Evolutionary conservation across 768 basidiomycete species (phyloP).

Genomic region (Lanmaoa pseudosensibilis): DNA sequence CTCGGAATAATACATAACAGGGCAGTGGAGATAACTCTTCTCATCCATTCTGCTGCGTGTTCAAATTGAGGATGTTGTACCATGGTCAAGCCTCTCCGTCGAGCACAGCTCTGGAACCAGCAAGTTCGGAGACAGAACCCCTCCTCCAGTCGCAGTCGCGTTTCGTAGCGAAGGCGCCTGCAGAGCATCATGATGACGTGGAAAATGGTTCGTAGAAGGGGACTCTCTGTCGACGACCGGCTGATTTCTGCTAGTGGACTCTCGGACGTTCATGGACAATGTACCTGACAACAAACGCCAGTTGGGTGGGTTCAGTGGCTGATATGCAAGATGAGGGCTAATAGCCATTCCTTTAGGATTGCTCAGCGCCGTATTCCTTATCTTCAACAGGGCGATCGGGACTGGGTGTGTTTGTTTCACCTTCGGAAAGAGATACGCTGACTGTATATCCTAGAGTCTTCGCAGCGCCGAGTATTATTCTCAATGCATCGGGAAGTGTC

Average conservation of each 20-base stretch:
- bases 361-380: conserved; percentile 58
- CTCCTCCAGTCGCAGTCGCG: conserved; percentile 13
- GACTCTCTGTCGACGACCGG: neutral
- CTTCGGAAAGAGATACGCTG: neutral
- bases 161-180: neutral
- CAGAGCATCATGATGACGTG: neutral
- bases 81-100: neutral
- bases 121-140: conserved; percentile 22
- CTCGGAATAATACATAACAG: no score
- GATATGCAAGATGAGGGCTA: neutral
- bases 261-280: conserved; percentile 34
- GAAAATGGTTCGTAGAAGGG: conserved; percentile 16
- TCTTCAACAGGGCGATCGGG: conserved; percentile 77
- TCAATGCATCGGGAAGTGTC: conserved; percentile 67
- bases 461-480: conserved; percentile 66
- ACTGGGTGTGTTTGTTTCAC: conserved; percentile 49
- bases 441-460: conserved; percentile 52
- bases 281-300: conserved; percentile 49
- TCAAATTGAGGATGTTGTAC: conserved; percentile 3
- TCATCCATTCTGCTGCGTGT: neutral
- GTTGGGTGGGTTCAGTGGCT: conserved; percentile 41
- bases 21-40: no score
- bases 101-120: neutral
- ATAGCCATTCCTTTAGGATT: conserved; percentile 13
- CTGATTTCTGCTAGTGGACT: conserved; percentile 5